A percentile compares a stretch with the other conserved stretches of the same genome.
Conservation (phyloP, 768 basidiomycete species). For the Trametes cubensis region DNA sequence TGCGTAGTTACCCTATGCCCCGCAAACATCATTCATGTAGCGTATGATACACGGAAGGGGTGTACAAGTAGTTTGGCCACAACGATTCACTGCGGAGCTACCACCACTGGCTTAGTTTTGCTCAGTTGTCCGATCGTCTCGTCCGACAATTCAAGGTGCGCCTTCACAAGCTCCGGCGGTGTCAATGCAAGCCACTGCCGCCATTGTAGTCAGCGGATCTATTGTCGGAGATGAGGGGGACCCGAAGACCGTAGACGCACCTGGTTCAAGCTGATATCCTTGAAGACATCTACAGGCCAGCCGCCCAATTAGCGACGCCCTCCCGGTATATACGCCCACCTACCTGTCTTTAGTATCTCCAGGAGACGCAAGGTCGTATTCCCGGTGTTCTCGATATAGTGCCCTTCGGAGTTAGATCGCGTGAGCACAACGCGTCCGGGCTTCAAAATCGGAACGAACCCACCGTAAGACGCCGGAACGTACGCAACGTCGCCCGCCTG, state of each 20-base stretch:
- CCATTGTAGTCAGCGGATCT: not conserved
- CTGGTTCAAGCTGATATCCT: constrained; percentile 37
- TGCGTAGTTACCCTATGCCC: constrained; percentile 4
- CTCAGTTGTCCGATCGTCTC: constrained; percentile 52
- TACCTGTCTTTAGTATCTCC: constrained; percentile 29
- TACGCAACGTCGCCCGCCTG: constrained; percentile 65
- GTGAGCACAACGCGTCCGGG: no score
- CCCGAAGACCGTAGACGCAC: constrained; percentile 11
- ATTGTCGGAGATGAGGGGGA: not conserved
- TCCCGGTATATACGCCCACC: not conserved
- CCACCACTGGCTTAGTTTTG: constrained; percentile 53
- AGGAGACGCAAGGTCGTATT: constrained; percentile 42
- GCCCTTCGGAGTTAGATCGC: constrained; percentile 30
- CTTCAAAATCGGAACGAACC: not conserved
- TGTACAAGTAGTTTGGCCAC: no score
- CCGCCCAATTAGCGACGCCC: not conserved
- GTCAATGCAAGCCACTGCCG: constrained; percentile 62
- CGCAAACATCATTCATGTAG: not conserved
- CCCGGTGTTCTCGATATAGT: constrained; percentile 49
- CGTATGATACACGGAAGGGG: not conserved
- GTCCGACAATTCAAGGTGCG: constrained; percentile 57
- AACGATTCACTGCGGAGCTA: constrained; percentile 27
- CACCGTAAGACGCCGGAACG: constrained; percentile 60
- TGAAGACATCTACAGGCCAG: constrained; percentile 29
- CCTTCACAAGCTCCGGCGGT: constrained; percentile 60